phyloP scores from a whole-genome alignment of 2,329 filamentous ascomycete species.

The Aspergillus luchuensis region DNA sequence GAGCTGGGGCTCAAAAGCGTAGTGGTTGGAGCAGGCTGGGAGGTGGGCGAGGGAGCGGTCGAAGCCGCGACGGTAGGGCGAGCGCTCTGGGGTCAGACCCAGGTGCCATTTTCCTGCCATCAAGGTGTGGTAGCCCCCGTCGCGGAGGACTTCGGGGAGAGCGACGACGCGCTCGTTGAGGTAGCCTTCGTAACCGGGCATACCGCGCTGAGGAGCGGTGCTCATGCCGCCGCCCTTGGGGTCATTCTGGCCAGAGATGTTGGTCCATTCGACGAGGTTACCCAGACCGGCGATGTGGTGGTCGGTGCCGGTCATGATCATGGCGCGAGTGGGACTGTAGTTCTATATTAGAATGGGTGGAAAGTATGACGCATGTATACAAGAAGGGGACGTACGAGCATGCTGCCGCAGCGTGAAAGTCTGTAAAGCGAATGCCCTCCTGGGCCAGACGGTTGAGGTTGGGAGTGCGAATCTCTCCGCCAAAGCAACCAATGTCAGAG shows the following conservation, averaged over 20 bases:
- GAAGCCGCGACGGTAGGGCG: conserved; percentile 60
- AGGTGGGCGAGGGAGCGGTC: conserved; percentile 61
- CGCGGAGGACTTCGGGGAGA: conserved; percentile 60
- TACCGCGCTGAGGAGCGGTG: conserved; percentile 58
- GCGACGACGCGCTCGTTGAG: conserved; percentile 62
- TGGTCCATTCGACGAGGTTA: conserved; percentile 61
- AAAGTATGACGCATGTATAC: not conserved
- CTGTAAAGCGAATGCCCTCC: conserved; percentile 61
- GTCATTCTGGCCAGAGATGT: conserved; percentile 56
- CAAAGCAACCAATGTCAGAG: conserved; percentile 61
- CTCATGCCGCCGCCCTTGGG: conserved; percentile 54
- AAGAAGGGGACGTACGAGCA: conserved; percentile 50
- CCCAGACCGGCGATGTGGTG: conserved; percentile 59
- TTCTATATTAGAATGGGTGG: not conserved
- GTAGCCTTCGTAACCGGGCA: conserved; percentile 66
- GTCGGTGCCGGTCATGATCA: conserved; percentile 68
- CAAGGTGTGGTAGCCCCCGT: conserved; percentile 61
- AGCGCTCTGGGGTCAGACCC: conserved; percentile 59
- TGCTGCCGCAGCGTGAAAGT: conserved; percentile 66
- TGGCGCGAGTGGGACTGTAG: conserved; percentile 58
- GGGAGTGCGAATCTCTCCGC: conserved; percentile 63
- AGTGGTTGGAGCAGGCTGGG: conserved; percentile 63
- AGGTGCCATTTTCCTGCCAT: conserved; percentile 68
- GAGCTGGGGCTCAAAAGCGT: conserved; percentile 54
- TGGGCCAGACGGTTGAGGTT: conserved; percentile 58